Evolutionary conservation across 352 stramenopile species (phyloP).

Genomic region (Globisporangium spinosum): DNA sequence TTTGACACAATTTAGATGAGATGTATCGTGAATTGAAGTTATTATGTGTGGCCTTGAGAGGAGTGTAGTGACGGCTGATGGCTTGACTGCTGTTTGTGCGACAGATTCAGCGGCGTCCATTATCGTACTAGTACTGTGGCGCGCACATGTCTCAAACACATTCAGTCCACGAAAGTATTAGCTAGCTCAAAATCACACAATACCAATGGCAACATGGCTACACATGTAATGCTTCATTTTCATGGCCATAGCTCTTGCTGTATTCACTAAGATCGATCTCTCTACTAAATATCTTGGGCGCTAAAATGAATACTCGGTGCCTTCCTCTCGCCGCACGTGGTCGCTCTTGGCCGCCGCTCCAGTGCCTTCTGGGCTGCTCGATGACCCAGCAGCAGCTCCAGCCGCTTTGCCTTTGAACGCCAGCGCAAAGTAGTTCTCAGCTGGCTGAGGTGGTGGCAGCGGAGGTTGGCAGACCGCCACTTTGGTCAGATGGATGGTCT

Average conservation of each 20-base stretch:
- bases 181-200: not conserved
- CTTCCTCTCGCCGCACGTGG: slow-evolving; percentile 27
- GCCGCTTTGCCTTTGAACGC: slow-evolving; percentile 37
- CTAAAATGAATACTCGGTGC: slow-evolving; percentile 13
- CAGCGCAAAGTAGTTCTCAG: slow-evolving; percentile 40
- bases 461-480: slow-evolving; percentile 5
- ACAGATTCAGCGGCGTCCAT: not conserved
- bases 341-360: slow-evolving; percentile 16
- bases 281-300: not conserved
- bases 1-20: not conserved
- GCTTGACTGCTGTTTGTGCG: slow-evolving; percentile 2
- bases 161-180: not conserved
- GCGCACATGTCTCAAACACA: slow-evolving; percentile 15
- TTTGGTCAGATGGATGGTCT: slow-evolving; percentile 14
- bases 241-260: not conserved
- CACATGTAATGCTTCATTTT: not conserved
- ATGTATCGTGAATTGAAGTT: not conserved
- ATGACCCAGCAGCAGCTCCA: not conserved
- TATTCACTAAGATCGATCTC: not conserved
- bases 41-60: not conserved
- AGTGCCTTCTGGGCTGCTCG: not conserved
- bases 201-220: not conserved
- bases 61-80: not conserved
- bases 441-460: slow-evolving; percentile 4
- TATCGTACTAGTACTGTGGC: slow-evolving; percentile 5